phyloP scores from a whole-genome alignment of 2,329 filamentous ascomycete genomes.

The Coleophoma cylindrospora region DNA sequence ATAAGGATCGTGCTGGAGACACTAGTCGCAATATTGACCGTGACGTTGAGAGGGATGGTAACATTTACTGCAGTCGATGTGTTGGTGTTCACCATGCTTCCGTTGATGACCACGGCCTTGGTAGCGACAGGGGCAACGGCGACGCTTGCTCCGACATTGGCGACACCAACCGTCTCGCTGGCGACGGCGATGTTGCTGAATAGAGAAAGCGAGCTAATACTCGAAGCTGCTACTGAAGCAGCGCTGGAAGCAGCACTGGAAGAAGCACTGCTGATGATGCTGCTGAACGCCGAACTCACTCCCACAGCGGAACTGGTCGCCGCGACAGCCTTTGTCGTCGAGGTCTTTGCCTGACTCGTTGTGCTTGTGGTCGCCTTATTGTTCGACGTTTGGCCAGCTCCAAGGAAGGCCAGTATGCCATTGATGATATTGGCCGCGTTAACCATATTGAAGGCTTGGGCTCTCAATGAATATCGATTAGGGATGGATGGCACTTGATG shows the following conservation, averaged over 20 bases:
- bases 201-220: not conserved
- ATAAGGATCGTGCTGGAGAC: conserved; percentile 45
- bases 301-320: not conserved
- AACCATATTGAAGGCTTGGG: not conserved
- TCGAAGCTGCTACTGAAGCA: not conserved
- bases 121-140: not conserved
- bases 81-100: not conserved
- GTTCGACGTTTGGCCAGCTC: not conserved
- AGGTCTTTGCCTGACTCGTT: not conserved
- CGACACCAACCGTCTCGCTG: not conserved
- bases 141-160: not conserved
- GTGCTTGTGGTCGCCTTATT: not conserved
- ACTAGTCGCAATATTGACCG: conserved; percentile 3
- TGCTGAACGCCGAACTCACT: not conserved
- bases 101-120: not conserved
- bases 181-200: not conserved
- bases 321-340: not conserved
- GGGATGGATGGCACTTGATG: not conserved
- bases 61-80: not conserved
- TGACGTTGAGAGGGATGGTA: not conserved
- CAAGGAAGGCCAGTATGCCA: not conserved
- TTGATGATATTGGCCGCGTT: not conserved
- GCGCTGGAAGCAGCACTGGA: too few species aligned
- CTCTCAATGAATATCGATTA: not conserved
- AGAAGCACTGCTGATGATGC: not conserved